phyloP scores from a whole-genome alignment of 208 protist genomes.

The Trypanosoma avium region DNA sequence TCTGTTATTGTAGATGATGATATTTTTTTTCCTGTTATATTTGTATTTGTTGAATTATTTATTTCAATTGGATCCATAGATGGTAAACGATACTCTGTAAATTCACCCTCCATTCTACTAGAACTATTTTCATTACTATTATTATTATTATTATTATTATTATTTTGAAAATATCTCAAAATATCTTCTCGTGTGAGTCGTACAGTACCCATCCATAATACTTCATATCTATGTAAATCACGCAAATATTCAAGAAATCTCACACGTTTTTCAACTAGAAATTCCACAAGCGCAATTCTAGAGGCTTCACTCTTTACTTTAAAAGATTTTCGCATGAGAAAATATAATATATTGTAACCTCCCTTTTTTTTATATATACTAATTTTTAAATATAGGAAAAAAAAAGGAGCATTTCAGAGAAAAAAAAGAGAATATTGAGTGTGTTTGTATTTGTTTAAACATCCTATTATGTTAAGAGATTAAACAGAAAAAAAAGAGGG shows the following conservation, averaged over 20 bases:
- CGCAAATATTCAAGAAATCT: constrained; percentile 68
- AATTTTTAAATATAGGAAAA: background rate
- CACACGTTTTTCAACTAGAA: constrained; percentile 65
- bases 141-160: background rate
- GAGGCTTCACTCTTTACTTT: constrained; percentile 50
- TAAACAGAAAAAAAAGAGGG: constrained; percentile 18
- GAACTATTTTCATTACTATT: background rate
- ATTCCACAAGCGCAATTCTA: constrained; percentile 60
- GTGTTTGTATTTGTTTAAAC: too few species aligned
- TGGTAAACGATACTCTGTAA: background rate
- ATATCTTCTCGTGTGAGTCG: constrained; percentile 36
- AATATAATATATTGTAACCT: background rate
- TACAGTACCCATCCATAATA: constrained; percentile 79
- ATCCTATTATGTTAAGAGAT: too few species aligned
- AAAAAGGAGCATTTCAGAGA: background rate
- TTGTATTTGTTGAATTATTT: too few species aligned
- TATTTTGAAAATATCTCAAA: constrained; percentile 16
- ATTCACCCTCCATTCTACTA: too few species aligned
- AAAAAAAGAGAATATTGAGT: constrained; percentile 6
- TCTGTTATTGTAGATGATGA: too few species aligned
- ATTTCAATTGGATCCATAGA: background rate
- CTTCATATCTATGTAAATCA: constrained; percentile 56
- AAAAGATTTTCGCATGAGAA: constrained; percentile 46
- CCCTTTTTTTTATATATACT: background rate
- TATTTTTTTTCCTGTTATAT: too few species aligned